Conservation (phyloP, 2,329 filamentous ascomycete genomes). For the Sporothrix mexicana region DNA sequence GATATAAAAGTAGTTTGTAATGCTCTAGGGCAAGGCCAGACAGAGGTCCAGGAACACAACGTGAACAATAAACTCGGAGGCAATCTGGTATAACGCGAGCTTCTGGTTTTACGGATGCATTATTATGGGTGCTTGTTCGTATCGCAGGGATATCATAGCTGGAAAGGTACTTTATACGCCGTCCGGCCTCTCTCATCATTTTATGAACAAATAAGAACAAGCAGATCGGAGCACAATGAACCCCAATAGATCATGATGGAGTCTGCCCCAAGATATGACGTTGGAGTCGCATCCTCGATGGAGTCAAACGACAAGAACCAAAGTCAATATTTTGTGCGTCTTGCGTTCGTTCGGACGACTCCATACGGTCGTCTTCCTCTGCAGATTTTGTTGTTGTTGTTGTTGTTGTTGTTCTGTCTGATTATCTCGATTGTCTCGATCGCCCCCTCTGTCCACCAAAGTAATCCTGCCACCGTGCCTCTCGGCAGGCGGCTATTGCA, state of each 20-base stretch:
- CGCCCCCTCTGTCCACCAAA: background rate
- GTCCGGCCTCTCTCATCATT: no score
- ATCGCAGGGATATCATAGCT: background rate
- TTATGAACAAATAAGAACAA: background rate
- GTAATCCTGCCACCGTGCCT: conserved; percentile 12
- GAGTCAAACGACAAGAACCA: background rate
- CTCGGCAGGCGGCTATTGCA: background rate
- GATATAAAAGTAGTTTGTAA: no score
- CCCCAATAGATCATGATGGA: background rate
- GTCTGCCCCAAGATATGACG: background rate
- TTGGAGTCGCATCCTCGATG: conserved; percentile 1
- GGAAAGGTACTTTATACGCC: background rate
- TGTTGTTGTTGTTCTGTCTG: background rate
- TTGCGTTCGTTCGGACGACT: background rate
- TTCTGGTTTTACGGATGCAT: no score
- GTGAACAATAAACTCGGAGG: background rate
- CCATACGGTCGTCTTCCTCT: background rate
- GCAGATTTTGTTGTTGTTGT: background rate
- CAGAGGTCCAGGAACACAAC: no score
- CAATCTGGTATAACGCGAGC: background rate
- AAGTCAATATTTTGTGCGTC: background rate
- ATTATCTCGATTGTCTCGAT: conserved; percentile 1
- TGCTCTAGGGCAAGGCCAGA: no score
- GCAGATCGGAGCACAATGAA: background rate
- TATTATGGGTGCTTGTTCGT: background rate